These are phyloP conservation scores for Monascus purpureus DNA, from an alignment of 495 filamentous ascomycete genomes.

Conservation along the genomic window DNA sequence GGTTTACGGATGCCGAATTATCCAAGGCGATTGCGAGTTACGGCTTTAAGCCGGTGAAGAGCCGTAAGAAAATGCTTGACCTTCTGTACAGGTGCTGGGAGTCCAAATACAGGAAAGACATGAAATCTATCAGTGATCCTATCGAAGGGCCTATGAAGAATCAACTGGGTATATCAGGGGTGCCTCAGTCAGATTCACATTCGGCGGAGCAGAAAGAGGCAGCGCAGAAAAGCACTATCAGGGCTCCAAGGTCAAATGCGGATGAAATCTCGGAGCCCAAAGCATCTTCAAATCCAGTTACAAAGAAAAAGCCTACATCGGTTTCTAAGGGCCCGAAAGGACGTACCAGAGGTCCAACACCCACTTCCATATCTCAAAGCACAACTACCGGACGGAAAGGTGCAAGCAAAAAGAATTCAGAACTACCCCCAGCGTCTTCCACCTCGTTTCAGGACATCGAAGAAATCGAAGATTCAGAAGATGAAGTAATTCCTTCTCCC, in stretches of 20 bases:
- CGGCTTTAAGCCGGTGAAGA: conserved; percentile 64
- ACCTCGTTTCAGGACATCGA: conserved; percentile 23
- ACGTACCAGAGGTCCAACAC: not conserved
- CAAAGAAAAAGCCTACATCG: no score
- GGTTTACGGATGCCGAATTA: conserved; percentile 50
- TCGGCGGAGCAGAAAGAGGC: no score
- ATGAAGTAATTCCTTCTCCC: conserved; percentile 24
- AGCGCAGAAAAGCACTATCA: not conserved
- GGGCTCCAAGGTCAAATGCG: not conserved
- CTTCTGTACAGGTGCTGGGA: conserved; percentile 64
- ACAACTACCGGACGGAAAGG: not conserved
- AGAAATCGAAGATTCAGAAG: conserved; percentile 58
- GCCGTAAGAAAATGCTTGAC: conserved; percentile 55
- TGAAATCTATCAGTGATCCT: not conserved
- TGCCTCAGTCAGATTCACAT: not conserved
- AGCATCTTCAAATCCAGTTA: no score
- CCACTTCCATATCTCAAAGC: not conserved
- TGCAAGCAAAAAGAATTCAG: not conserved
- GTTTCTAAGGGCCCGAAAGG: not conserved
- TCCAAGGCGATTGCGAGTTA: conserved; percentile 46
- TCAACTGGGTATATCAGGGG: not conserved
- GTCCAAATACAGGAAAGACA: conserved; percentile 20
- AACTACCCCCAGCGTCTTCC: not conserved
- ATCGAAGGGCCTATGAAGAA: not conserved
- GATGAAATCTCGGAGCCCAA: no score